Conservation (phyloP, 768 basidiomycete species). For the Scleroderma bovista region DNA sequence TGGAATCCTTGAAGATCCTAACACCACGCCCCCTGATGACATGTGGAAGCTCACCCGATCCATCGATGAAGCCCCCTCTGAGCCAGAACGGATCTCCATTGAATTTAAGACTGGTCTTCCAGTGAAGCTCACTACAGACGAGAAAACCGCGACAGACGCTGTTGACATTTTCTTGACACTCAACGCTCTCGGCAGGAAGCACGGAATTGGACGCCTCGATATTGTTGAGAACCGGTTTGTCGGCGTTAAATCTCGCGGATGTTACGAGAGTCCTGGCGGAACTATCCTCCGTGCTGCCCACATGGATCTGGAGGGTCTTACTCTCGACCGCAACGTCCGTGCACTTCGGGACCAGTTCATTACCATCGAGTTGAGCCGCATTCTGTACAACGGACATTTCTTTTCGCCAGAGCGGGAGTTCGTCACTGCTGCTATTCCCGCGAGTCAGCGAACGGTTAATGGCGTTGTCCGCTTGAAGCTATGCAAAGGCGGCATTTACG, state of each 20-base stretch:
- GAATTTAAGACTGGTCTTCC: constrained; percentile 88
- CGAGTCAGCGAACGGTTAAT: constrained; percentile 95
- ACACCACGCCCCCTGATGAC: constrained; percentile 87
- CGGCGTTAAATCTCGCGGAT: constrained; percentile 98
- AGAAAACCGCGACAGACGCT: constrained; percentile 75
- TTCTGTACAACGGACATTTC: constrained; percentile 98
- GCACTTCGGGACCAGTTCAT: constrained; percentile 93
- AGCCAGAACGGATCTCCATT: constrained; percentile 75
- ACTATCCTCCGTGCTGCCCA: constrained; percentile 95
- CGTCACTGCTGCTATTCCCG: constrained; percentile 82
- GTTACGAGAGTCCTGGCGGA: constrained; percentile 96
- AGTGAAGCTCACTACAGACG: constrained; percentile 60
- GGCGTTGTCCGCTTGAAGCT: constrained; percentile 86
- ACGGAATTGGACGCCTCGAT: constrained; percentile 95
- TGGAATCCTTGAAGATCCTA: constrained; percentile 96
- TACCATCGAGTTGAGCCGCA: constrained; percentile 82
- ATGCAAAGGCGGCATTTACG: constrained; percentile 93
- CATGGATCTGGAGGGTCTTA: constrained; percentile 94
- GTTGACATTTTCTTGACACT: constrained; percentile 92
- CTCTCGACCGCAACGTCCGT: constrained; percentile 96
- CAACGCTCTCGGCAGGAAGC: constrained; percentile 88
- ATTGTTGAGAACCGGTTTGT: constrained; percentile 99
- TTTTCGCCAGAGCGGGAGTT: constrained; percentile 99
- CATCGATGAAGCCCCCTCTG: constrained; percentile 74
- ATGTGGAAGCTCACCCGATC: constrained; percentile 98